These are phyloP conservation scores for Mortierella hygrophila DNA, from an alignment of 192 early-diverging fungal species.

Conservation along the genomic window DNA sequence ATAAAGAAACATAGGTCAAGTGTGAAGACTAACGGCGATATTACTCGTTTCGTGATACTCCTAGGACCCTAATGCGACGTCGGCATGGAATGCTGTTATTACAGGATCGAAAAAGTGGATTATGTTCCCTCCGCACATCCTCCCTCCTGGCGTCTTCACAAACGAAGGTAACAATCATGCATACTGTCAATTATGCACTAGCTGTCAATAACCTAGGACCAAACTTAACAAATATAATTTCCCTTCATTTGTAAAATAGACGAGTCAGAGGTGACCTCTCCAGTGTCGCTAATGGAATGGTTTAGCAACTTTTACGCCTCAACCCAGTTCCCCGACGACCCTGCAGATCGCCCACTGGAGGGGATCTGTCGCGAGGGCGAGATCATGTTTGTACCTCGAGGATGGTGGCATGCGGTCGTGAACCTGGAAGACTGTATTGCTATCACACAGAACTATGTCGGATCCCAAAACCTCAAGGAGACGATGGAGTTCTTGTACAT, in stretches of 20 bases:
- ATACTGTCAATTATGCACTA: neutral
- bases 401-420: slow-evolving; percentile 85
- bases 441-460: slow-evolving; percentile 82
- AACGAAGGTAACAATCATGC: slow-evolving; percentile 45
- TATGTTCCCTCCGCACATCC: slow-evolving; percentile 73
- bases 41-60: neutral
- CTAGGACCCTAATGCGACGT: slow-evolving; percentile 78
- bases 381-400: slow-evolving; percentile 76
- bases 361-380: slow-evolving; percentile 76
- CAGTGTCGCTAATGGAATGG: slow-evolving; percentile 79
- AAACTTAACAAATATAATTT: no score
- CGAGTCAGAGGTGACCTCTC: slow-evolving; percentile 78
- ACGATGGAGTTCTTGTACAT: slow-evolving; percentile 53
- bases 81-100: slow-evolving; percentile 81
- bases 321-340: slow-evolving; percentile 54
- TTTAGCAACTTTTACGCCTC: slow-evolving; percentile 71
- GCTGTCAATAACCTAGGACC: no score
- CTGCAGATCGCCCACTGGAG: slow-evolving; percentile 62
- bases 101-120: slow-evolving; percentile 80
- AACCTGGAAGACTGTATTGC: slow-evolving; percentile 78
- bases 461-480: slow-evolving; percentile 64
- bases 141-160: slow-evolving; percentile 79
- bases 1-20: neutral
- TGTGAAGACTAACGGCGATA: no score
- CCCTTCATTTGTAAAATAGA: slow-evolving; percentile 43